Percentiles rank a stretch among this genome's conserved stretches.
These are phyloP conservation scores for Zizania latifolia DNA, from an alignment of 176 grass and related monocot genomes.

Conservation along the genomic window DNA sequence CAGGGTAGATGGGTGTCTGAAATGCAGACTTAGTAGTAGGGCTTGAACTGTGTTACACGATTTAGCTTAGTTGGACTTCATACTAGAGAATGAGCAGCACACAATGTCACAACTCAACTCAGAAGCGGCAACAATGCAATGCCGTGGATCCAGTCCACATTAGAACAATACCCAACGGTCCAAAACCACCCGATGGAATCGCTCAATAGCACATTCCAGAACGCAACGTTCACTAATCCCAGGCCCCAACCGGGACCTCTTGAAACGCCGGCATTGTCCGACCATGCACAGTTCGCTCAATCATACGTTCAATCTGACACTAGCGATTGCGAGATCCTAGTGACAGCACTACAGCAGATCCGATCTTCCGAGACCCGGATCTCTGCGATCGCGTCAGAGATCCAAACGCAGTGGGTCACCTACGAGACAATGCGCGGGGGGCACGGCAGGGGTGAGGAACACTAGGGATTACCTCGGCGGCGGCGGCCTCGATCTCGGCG, in stretches of 20 bases:
- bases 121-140: not conserved
- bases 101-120: not conserved
- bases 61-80: not conserved
- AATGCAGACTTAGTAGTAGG: too few relatives aligned
- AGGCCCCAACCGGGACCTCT: not conserved
- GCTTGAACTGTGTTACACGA: not conserved
- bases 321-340: not conserved
- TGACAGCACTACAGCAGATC: conserved; percentile 18
- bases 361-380: conserved; percentile 7
- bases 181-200: not conserved
- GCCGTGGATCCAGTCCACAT: not conserved
- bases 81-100: not conserved
- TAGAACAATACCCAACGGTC: not conserved
- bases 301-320: not conserved
- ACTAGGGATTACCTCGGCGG: conserved; percentile 44
- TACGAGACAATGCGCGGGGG: not conserved
- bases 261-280: not conserved
- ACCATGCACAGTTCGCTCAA: not conserved
- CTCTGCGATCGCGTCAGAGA: not conserved
- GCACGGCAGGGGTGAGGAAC: not conserved
- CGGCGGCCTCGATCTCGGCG: conserved; percentile 64
- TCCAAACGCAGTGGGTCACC: not conserved
- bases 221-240: not conserved
- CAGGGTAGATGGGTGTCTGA: not conserved
- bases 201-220: too few relatives aligned